Evolutionary conservation across 345 rosid genomes (phyloP).

Genomic region (Citrus trifoliata): DNA sequence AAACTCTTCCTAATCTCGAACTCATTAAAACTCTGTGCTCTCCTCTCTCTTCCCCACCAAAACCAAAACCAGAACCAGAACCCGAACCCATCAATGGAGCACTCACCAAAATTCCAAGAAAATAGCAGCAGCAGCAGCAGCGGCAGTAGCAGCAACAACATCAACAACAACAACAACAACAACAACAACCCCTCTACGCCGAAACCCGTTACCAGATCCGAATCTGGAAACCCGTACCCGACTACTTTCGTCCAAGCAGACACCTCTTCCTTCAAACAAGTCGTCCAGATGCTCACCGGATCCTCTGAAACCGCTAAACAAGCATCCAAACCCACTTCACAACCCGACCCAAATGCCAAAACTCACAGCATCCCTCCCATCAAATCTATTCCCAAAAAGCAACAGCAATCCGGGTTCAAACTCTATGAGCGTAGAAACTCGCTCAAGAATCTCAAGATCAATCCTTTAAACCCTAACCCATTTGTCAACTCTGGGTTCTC

Average conservation of each 20-base stretch:
- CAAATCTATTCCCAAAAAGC: conserved; percentile 73
- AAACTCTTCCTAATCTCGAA: conserved; percentile 8
- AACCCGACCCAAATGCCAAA: conserved; percentile 43
- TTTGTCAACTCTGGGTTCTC: conserved; percentile 48
- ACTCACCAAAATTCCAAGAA: conserved; percentile 46
- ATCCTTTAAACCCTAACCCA: conserved; percentile 58
- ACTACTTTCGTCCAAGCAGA: conserved; percentile 98
- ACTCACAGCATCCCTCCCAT: conserved; percentile 85
- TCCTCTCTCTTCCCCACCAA: neutral
- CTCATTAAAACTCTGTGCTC: conserved; percentile 2
- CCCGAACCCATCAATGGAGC: conserved; percentile 49
- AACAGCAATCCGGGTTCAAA: conserved; percentile 72
- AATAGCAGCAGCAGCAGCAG: conserved; percentile 33
- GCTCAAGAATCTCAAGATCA: conserved; percentile 80
- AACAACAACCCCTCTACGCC: conserved; percentile 36
- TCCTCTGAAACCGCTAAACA: conserved; percentile 54
- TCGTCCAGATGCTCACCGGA: conserved; percentile 97
- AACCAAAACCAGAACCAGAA: neutral
- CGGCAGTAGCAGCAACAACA: conserved; percentile 27
- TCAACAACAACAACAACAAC: conserved; percentile 29
- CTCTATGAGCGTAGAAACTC: conserved; percentile 95
- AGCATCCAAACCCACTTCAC: conserved; percentile 27
- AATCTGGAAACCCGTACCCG: conserved; percentile 77
- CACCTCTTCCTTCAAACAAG: conserved; percentile 89
- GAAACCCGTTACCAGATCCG: conserved; percentile 72